phyloP scores from a whole-genome alignment of 2,329 filamentous ascomycete genomes.

The Bipolaris victoriae region DNA sequence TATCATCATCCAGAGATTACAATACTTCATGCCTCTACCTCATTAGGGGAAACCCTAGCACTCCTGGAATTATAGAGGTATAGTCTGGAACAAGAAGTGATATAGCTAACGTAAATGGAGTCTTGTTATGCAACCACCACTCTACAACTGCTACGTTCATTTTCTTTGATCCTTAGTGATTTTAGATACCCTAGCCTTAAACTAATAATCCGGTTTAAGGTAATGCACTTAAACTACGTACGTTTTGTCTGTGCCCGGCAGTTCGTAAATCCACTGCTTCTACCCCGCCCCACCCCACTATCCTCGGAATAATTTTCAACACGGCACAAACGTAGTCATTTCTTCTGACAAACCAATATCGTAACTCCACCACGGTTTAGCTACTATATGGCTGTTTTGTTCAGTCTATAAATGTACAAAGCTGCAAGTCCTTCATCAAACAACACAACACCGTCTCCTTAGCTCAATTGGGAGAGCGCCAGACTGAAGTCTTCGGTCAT shows the following conservation, averaged over 20 bases:
- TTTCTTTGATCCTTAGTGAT: no score
- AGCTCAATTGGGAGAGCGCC: conserved; percentile 30
- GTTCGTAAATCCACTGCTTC: neutral
- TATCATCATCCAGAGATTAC: neutral
- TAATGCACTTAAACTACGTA: no score
- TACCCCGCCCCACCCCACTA: conserved; percentile 4
- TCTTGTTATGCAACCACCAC: no score
- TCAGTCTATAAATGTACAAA: no score
- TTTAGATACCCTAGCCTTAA: no score
- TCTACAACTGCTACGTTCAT: no score
- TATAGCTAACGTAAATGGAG: no score
- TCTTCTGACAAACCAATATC: no score
- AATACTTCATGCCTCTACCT: neutral
- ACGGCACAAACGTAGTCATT: neutral
- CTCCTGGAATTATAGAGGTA: neutral
- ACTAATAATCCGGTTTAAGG: no score
- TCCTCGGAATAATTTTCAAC: neutral
- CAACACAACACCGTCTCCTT: conserved; percentile 23
- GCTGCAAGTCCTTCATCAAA: neutral
- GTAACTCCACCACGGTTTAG: no score
- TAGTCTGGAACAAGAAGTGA: no score
- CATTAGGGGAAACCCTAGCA: neutral
- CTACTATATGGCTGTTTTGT: neutral
- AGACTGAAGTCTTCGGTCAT: conserved; percentile 28
- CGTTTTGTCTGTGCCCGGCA: neutral